phyloP scores from a whole-genome alignment of 2,329 filamentous ascomycete genomes.

The Colletotrichum salicis region DNA sequence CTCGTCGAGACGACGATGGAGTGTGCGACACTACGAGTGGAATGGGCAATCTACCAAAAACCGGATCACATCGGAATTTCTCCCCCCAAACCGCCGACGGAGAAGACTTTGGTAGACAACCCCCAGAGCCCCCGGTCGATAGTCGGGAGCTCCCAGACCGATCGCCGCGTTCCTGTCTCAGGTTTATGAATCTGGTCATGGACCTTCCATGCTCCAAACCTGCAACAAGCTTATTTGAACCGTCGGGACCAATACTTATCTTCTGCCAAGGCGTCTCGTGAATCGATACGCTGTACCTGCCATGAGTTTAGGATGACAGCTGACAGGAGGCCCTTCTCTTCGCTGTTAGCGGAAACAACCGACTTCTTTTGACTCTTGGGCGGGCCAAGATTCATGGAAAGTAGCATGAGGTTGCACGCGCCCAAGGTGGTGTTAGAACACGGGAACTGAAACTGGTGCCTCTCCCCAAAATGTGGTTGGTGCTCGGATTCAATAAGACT shows the following conservation, averaged over 20 bases:
- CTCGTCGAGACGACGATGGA: neutral
- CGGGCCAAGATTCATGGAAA: neutral
- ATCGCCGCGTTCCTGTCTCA: constrained; percentile 2
- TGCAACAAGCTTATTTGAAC: constrained; percentile 25
- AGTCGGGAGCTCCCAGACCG: neutral
- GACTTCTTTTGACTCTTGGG: neutral
- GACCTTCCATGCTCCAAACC: neutral
- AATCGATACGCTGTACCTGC: constrained; percentile 1
- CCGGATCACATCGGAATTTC: constrained; percentile 12
- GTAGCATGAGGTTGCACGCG: neutral
- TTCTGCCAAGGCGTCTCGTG: constrained; percentile 17
- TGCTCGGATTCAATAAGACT: neutral
- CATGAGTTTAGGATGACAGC: constrained; percentile 27
- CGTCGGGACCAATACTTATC: neutral
- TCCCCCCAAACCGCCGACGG: neutral
- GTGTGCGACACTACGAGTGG: neutral
- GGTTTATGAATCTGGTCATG: neutral
- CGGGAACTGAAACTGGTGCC: constrained; percentile 4
- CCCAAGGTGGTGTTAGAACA: neutral
- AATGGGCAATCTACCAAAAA: constrained; percentile 25
- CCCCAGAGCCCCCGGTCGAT: neutral
- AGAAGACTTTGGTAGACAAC: neutral
- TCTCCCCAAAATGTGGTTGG: neutral
- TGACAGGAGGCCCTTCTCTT: constrained; percentile 22
- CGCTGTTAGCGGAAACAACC: neutral